These are phyloP conservation scores for Cladosporium sp. DNA, from an alignment of 2,329 filamentous ascomycete species.

Conservation along the genomic window DNA sequence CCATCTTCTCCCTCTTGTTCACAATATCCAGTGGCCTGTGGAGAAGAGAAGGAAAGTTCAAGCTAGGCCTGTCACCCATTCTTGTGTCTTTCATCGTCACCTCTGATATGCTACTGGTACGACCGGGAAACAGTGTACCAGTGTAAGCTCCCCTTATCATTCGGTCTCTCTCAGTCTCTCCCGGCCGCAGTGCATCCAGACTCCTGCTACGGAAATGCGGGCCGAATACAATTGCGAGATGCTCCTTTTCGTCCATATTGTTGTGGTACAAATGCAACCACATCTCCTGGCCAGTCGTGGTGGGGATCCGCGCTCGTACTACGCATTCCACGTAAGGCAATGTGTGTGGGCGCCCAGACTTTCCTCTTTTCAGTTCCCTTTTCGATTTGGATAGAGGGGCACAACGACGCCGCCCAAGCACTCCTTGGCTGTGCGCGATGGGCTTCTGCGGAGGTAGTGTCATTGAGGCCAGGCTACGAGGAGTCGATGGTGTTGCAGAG, in stretches of 20 bases:
- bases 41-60: no score
- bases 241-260: slow-evolving; percentile 90
- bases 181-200: slow-evolving; percentile 70
- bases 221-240: slow-evolving; percentile 95
- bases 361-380: no score
- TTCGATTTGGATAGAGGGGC: no score
- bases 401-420: no score
- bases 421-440: no score
- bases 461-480: no score
- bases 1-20: slow-evolving; percentile 26
- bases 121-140: slow-evolving; percentile 80
- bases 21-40: slow-evolving; percentile 21
- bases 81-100: slow-evolving; percentile 45
- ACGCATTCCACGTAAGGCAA: slow-evolving; percentile 89
- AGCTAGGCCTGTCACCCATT: slow-evolving; percentile 27
- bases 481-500: no score
- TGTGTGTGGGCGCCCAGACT: no score
- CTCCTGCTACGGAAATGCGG: slow-evolving; percentile 72
- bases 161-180: slow-evolving; percentile 82
- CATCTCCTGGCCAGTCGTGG: slow-evolving; percentile 90
- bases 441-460: no score
- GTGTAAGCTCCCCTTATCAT: slow-evolving; percentile 95
- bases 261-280: slow-evolving; percentile 95
- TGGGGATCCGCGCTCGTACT: slow-evolving; percentile 94
- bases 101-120: slow-evolving; percentile 71